Evolutionary conservation across 768 basidiomycete genomes (phyloP).

Genomic region (Termitomyces heimii): DNA sequence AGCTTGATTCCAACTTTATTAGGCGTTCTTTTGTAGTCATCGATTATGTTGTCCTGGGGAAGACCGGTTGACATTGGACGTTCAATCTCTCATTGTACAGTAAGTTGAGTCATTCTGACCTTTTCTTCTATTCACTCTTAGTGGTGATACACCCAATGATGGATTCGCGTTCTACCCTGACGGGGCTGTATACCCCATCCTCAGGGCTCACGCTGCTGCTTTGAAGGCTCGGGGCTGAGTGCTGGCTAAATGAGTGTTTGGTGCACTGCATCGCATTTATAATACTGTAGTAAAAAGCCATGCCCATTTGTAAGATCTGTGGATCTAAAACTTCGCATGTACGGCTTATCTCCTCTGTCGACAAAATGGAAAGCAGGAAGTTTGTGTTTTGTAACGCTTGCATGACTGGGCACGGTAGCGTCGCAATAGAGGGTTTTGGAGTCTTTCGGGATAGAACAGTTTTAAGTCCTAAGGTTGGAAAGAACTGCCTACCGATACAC

Average conservation of each 20-base stretch:
- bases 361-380: background rate
- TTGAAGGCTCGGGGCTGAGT: slow-evolving; percentile 31
- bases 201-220: slow-evolving; percentile 36
- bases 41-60: no score
- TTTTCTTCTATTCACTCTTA: slow-evolving; percentile 9
- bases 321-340: background rate
- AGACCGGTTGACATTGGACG: no score
- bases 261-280: background rate
- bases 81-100: no score
- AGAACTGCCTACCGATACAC: no score
- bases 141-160: slow-evolving; percentile 43
- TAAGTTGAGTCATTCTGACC: no score
- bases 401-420: no score
- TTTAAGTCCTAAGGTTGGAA: no score
- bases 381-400: background rate
- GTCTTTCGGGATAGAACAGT: no score
- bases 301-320: background rate
- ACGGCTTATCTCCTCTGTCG: background rate
- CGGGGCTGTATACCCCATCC: slow-evolving; percentile 34
- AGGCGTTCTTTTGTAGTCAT: background rate
- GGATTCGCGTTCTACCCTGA: slow-evolving; percentile 48
- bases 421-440: no score
- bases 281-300: background rate
- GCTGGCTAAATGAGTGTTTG: background rate
- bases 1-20: no score